These are phyloP conservation scores for Zygoascus biomembranicola DNA, from an alignment of 805 yeast genomes.

Conservation along the genomic window DNA sequence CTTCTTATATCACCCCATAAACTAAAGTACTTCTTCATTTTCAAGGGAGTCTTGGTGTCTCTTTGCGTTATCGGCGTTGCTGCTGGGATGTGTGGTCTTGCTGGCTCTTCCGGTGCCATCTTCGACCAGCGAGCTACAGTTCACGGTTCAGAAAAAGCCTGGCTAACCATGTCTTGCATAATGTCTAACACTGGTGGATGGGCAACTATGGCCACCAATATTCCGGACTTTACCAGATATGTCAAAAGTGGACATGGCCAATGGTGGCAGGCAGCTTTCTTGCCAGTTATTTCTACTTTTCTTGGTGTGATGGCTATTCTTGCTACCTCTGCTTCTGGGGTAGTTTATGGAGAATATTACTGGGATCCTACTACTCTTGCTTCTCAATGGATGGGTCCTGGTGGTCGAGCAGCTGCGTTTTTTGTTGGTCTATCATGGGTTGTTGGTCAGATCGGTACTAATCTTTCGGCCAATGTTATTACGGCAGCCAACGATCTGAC, in stretches of 20 bases:
- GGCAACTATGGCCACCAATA: constrained; percentile 24
- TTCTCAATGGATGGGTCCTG: constrained; percentile 36
- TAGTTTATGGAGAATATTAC: constrained; percentile 33
- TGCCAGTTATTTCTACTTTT: constrained; percentile 12
- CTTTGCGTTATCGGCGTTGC: constrained; percentile 74
- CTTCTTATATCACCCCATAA: constrained; percentile 74
- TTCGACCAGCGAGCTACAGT: constrained; percentile 42
- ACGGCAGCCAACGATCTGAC: constrained; percentile 46
- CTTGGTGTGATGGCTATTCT: constrained; percentile 34
- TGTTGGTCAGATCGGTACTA: constrained; percentile 13
- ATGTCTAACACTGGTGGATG: constrained; percentile 22
- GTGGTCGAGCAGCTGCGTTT: constrained; percentile 30
- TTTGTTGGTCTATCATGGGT: constrained; percentile 16
- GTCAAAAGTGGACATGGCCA: constrained; percentile 5
- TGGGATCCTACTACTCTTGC: constrained; percentile 40
- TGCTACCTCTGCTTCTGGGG: constrained; percentile 38
- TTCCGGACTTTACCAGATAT: constrained; percentile 26
- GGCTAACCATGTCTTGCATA: constrained; percentile 18
- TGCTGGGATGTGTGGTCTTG: constrained; percentile 73
- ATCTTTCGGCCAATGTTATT: constrained; percentile 32
- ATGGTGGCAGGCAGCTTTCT: constrained; percentile 12
- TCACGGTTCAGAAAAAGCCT: constrained; percentile 15
- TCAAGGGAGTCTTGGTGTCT: constrained; percentile 70
- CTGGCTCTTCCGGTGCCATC: constrained; percentile 69
- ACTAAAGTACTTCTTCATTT: constrained; percentile 73